phyloP scores from a whole-genome alignment of 2,329 filamentous ascomycete species.

The Dichotomopilus funicola region DNA sequence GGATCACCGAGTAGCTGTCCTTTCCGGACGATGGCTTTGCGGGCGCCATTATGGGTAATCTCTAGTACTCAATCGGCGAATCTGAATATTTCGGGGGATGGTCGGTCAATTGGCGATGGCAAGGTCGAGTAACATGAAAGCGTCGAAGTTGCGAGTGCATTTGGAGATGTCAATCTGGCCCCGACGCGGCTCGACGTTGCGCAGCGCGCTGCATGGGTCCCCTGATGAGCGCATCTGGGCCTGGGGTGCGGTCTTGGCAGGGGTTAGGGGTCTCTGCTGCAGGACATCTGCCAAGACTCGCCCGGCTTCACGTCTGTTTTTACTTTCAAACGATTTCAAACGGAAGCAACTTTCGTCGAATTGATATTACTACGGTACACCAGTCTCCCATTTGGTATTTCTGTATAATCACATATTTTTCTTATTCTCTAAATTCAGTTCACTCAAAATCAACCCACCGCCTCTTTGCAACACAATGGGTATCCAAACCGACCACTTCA shows the following conservation, averaged over 20 bases:
- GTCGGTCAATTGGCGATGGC: not conserved
- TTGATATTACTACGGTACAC: no score
- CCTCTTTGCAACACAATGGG: no score
- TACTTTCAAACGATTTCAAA: no score
- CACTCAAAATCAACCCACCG: no score
- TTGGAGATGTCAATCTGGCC: conserved; percentile 6
- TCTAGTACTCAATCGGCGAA: conserved; percentile 5
- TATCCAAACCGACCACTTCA: no score
- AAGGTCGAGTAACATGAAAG: not conserved
- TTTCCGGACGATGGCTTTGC: conserved; percentile 31
- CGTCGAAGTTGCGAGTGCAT: not conserved
- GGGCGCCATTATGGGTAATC: conserved; percentile 39
- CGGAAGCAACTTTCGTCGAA: no score
- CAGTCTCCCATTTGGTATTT: no score
- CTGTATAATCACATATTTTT: not conserved
- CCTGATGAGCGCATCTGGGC: not conserved
- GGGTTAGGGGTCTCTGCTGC: no score
- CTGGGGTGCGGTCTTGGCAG: no score
- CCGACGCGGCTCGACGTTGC: conserved; percentile 5
- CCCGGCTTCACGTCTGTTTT: no score
- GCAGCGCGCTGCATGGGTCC: not conserved
- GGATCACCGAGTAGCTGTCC: conserved; percentile 93
- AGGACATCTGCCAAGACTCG: conserved; percentile 1
- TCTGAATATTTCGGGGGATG: conserved; percentile 1
- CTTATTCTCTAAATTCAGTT: not conserved